These are phyloP conservation scores for Lojkania enalia DNA, from an alignment of 2,329 filamentous ascomycete genomes.

Conservation along the genomic window DNA sequence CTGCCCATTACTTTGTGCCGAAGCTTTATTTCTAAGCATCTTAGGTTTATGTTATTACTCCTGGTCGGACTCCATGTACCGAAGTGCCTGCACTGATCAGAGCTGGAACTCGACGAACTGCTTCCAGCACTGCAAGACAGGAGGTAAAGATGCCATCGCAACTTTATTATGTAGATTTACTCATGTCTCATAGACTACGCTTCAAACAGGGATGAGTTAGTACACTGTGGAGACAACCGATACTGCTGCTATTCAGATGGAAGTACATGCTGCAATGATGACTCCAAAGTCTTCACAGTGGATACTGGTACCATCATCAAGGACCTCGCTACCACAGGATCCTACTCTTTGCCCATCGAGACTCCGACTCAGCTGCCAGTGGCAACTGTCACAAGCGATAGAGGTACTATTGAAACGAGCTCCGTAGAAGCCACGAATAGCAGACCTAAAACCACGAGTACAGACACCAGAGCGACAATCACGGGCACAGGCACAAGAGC, in stretches of 20 bases:
- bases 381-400: not conserved
- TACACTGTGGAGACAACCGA: slow-evolving; percentile 15
- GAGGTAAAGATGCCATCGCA: slow-evolving; percentile 6
- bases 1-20: not conserved
- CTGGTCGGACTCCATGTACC: slow-evolving; percentile 13
- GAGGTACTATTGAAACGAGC: slow-evolving; percentile 1
- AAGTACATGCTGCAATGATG: slow-evolving; percentile 21
- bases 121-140: slow-evolving; percentile 18
- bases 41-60: slow-evolving; percentile 13
- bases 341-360: slow-evolving; percentile 6
- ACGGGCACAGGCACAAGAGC: slow-evolving; percentile 2
- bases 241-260: slow-evolving; percentile 19
- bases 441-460: not conserved
- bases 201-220: slow-evolving; percentile 13
- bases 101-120: slow-evolving; percentile 15
- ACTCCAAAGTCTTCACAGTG: slow-evolving; percentile 18
- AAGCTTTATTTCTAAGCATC: not conserved
- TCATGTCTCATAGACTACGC: not conserved
- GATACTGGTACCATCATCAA: slow-evolving; percentile 15
- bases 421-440: not conserved
- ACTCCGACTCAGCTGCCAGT: not conserved
- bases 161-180: not conserved
- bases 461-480: not conserved
- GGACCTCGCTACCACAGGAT: slow-evolving; percentile 11
- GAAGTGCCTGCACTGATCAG: slow-evolving; percentile 16